These are phyloP conservation scores for Rhytidhysteron rufulum DNA, from an alignment of 2,329 filamentous ascomycete genomes.

Conservation along the genomic window DNA sequence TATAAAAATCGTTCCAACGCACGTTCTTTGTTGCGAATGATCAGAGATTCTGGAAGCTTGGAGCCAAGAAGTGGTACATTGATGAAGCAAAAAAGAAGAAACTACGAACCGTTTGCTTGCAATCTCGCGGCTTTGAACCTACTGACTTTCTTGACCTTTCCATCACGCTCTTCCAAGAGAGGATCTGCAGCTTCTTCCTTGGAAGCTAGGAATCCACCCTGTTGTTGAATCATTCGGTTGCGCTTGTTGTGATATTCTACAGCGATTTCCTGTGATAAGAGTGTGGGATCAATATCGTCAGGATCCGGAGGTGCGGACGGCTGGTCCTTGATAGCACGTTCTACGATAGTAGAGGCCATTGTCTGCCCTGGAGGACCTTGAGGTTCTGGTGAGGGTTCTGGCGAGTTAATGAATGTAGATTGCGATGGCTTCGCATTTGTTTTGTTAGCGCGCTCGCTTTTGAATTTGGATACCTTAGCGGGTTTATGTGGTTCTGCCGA, in stretches of 20 bases:
- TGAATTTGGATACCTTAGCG: slow-evolving; percentile 41
- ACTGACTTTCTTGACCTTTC: slow-evolving; percentile 59
- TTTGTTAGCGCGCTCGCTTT: slow-evolving; percentile 19
- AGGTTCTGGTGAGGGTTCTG: slow-evolving; percentile 26
- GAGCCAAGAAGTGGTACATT: too few species aligned
- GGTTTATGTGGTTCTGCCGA: slow-evolving; percentile 21
- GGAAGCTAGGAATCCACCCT: slow-evolving; percentile 71
- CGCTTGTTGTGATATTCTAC: slow-evolving; percentile 79
- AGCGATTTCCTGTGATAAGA: slow-evolving; percentile 73
- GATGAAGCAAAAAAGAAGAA: neutral
- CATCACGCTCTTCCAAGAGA: slow-evolving; percentile 64
- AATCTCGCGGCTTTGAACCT: slow-evolving; percentile 70
- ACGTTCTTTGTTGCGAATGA: too few species aligned
- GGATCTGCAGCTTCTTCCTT: slow-evolving; percentile 64
- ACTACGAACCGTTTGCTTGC: slow-evolving; percentile 27
- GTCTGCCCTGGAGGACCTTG: slow-evolving; percentile 45
- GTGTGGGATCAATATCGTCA: slow-evolving; percentile 60
- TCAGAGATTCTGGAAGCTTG: too few species aligned
- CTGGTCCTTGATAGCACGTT: slow-evolving; percentile 39
- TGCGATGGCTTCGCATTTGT: slow-evolving; percentile 8
- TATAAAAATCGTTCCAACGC: slow-evolving; percentile 15
- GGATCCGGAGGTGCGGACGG: slow-evolving; percentile 36
- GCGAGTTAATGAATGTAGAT: slow-evolving; percentile 12
- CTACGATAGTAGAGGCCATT: slow-evolving; percentile 57
- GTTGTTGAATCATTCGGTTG: slow-evolving; percentile 75